phyloP scores from a whole-genome alignment of 1,284 basidiomycete species.

The Pulveroboletus sp. region DNA sequence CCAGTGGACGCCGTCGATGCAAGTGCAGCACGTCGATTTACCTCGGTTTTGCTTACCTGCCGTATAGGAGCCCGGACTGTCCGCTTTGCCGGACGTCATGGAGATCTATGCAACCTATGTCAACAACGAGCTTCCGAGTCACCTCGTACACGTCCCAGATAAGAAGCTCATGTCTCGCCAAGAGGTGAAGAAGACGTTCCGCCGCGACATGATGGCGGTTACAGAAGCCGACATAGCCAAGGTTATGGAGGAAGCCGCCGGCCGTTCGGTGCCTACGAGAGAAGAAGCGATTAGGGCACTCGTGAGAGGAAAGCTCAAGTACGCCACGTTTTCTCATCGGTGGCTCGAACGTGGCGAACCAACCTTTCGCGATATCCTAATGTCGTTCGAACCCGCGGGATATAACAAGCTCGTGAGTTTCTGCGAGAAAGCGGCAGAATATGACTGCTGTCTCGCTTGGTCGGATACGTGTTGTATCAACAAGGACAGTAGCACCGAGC shows the following conservation, averaged over 20 bases:
- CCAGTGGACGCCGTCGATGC: slow-evolving; percentile 14
- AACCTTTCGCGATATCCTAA: slow-evolving; percentile 53
- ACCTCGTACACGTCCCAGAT: slow-evolving; percentile 32
- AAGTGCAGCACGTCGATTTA: background rate
- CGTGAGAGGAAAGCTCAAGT: slow-evolving; percentile 54
- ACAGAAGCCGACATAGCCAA: slow-evolving; percentile 31
- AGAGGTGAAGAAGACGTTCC: slow-evolving; percentile 35
- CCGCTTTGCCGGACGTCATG: slow-evolving; percentile 31
- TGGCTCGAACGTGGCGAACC: slow-evolving; percentile 62
- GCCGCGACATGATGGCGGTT: slow-evolving; percentile 25
- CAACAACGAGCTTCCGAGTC: slow-evolving; percentile 35
- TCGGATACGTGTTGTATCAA: slow-evolving; percentile 37
- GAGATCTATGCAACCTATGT: slow-evolving; percentile 21
- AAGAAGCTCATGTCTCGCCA: slow-evolving; percentile 34
- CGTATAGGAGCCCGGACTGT: slow-evolving; percentile 19
- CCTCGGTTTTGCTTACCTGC: slow-evolving; percentile 1
- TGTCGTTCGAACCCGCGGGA: slow-evolving; percentile 33
- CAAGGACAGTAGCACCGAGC: slow-evolving; percentile 32
- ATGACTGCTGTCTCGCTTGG: slow-evolving; percentile 33
- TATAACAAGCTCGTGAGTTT: slow-evolving; percentile 32
- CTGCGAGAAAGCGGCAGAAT: slow-evolving; percentile 31
- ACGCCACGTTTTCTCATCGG: slow-evolving; percentile 56
- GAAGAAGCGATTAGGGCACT: slow-evolving; percentile 31
- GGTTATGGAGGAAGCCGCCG: slow-evolving; percentile 37
- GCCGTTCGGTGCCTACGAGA: slow-evolving; percentile 44